Percentiles rank a stretch among this genome's conserved stretches.
phyloP scores from a whole-genome alignment of 305 asterid species.

The Caryopteris hybrid region DNA sequence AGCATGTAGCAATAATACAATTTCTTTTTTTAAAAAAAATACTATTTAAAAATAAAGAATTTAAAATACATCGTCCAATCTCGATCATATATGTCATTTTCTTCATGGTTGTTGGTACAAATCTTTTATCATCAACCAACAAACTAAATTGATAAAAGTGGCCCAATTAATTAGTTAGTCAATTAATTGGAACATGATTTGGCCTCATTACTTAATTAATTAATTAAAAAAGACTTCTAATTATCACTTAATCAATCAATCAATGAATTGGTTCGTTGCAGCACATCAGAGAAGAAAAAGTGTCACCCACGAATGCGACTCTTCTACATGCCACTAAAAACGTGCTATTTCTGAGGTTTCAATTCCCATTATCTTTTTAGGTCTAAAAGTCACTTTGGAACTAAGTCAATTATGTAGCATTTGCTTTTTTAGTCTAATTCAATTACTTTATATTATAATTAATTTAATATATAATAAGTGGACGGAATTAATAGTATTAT shows the following conservation, averaged over 20 bases:
- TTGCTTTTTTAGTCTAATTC: no score
- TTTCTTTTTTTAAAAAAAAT: no score
- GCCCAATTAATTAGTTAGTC: neutral
- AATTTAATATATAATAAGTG: no score
- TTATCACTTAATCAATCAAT: neutral
- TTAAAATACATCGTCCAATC: no score
- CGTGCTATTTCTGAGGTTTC: no score
- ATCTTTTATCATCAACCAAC: neutral
- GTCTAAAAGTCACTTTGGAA: neutral
- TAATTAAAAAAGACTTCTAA: no score
- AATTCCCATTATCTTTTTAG: no score
- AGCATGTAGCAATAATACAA: no score
- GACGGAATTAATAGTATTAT: no score
- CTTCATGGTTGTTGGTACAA: conserved; percentile 1
- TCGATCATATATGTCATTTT: neutral
- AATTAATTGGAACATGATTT: neutral
- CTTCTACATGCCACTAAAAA: conserved; percentile 1
- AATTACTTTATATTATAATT: no score
- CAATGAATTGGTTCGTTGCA: neutral
- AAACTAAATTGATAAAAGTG: neutral
- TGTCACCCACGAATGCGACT: conserved; percentile 3
- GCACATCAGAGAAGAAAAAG: conserved; percentile 6
- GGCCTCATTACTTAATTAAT: neutral
- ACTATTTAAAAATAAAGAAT: no score
- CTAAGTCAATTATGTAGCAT: neutral